Evolutionary conservation across 108 stramenopile genomes (phyloP), one percentile per base, ranked within the genome.

Genomic region (Bacterosira constricta): DNA sequence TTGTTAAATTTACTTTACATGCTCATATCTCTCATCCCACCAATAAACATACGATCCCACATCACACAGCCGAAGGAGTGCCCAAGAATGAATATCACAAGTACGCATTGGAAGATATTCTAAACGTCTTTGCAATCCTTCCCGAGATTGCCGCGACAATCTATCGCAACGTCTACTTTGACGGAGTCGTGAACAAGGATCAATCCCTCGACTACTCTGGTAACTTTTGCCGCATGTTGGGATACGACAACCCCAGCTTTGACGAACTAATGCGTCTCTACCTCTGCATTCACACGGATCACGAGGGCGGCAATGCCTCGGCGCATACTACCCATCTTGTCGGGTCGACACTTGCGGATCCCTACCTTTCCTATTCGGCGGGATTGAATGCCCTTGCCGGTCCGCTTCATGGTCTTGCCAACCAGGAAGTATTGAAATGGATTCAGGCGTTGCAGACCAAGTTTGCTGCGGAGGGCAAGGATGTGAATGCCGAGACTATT

Each of bases 191-290:
- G 31, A 83, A 63, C 54, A 91, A 94, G 87, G 98, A 99, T 77
- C 65, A 60, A 15, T 87, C 89, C 61, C 82, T 99, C 45, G 99
- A 99, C 79, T 99, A 98, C 89, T 88, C 94, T 23, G 99, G 92
- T n/a, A 98, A 98, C 90, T 99, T 98, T 80, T 93, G 90, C 82
- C 92, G 98, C 68, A 98, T 98, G 97, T 85, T 99, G 59, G 99
- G 99, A 42, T 97, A 97, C 80, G 79, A 95, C 69, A 57, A 95
- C 79, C 90, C 92, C 34, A 75, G 79, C 54, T 97, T 98, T 78
- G 98, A 99, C 83, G 99, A 99, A 84, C 85, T 99, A 56, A 99
- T 99, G 99, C 91, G 99, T 30, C 87, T 99, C 60, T 99, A 99
- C 87, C 85, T 99, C 39, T 96, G 95, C 78, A 99, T 99, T 82